phyloP scores from a whole-genome alignment of 31 red algal genomes.

The Asparagopsis taxiformis region DNA sequence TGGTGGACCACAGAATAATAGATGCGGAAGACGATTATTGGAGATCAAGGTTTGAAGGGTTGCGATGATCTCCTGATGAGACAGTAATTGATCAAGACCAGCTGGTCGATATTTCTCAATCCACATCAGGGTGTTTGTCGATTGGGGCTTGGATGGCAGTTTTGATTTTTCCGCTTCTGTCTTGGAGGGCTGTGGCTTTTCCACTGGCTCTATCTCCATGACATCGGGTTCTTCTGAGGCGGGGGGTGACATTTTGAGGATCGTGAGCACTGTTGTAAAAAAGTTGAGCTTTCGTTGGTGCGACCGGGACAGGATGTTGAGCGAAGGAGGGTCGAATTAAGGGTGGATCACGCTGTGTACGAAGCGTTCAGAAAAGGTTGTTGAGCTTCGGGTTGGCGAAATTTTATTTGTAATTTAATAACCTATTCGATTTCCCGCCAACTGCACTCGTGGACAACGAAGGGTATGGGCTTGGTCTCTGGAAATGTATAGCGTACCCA shows the following conservation, averaged over 20 bases:
- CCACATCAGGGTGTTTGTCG: constrained; percentile 33
- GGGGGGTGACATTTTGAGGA: constrained; percentile 3
- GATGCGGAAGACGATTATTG: constrained; percentile 81
- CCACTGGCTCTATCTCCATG: not conserved
- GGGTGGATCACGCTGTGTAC: too few relatives aligned
- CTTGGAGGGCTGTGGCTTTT: not conserved
- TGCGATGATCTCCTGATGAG: constrained; percentile 87
- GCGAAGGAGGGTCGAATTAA: too few relatives aligned
- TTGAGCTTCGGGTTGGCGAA: too few relatives aligned
- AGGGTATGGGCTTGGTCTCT: too few relatives aligned
- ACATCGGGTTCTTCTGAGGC: not conserved
- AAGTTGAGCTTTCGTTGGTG: too few relatives aligned
- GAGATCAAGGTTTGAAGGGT: constrained; percentile 85
- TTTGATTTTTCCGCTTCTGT: not conserved
- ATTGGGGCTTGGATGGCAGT: not conserved
- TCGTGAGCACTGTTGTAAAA: too few relatives aligned
- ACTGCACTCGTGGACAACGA: too few relatives aligned
- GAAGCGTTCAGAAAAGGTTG: too few relatives aligned
- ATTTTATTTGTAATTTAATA: too few relatives aligned
- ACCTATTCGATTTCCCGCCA: too few relatives aligned
- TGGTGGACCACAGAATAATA: constrained; percentile 97
- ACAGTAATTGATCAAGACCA: constrained; percentile 75
- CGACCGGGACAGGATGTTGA: too few relatives aligned
- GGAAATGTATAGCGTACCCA: too few relatives aligned
- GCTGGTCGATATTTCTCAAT: constrained; percentile 74